phyloP scores from a whole-genome alignment of 2,329 filamentous ascomycete genomes.

The Camillea tinctor region DNA sequence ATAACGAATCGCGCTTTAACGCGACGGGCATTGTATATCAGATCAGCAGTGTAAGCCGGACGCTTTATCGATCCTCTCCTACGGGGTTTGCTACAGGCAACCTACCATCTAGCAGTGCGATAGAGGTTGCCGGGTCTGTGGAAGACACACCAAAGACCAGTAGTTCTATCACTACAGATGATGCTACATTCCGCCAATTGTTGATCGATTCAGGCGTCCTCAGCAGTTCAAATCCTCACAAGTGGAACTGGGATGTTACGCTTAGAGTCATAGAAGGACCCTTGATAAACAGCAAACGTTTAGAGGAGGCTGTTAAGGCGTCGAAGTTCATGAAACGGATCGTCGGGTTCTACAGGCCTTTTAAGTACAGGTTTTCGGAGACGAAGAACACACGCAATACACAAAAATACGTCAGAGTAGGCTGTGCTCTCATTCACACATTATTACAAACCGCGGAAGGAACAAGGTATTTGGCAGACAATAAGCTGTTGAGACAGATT shows the following conservation, averaged over 20 bases:
- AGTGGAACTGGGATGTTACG: constrained; percentile 98
- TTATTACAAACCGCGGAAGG: constrained; percentile 85
- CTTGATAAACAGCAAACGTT: constrained; percentile 81
- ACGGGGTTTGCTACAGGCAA: constrained; percentile 39
- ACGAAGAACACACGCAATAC: constrained; percentile 88
- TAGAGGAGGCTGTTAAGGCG: constrained; percentile 91
- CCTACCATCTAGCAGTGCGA: constrained; percentile 43
- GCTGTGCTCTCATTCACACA: constrained; percentile 83
- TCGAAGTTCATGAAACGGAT: constrained; percentile 96
- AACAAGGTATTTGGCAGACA: constrained; percentile 79
- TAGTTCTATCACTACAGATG: constrained; percentile 52
- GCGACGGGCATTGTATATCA: constrained; percentile 94
- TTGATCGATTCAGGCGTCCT: constrained; percentile 80
- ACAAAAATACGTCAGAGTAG: constrained; percentile 88
- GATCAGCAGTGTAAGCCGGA: constrained; percentile 95
- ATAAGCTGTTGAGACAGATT: constrained; percentile 89
- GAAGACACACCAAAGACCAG: constrained; percentile 58
- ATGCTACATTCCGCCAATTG: constrained; percentile 63
- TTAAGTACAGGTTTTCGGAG: constrained; percentile 93
- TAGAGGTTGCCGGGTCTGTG: constrained; percentile 47
- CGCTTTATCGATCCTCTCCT: constrained; percentile 75
- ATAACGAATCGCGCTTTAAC: constrained; percentile 69
- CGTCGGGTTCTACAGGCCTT: constrained; percentile 92
- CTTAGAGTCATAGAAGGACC: constrained; percentile 90
- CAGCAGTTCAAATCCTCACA: constrained; percentile 83